phyloP scores from a whole-genome alignment of 2,329 filamentous ascomycete species.

The Aspergillus ibericus region DNA sequence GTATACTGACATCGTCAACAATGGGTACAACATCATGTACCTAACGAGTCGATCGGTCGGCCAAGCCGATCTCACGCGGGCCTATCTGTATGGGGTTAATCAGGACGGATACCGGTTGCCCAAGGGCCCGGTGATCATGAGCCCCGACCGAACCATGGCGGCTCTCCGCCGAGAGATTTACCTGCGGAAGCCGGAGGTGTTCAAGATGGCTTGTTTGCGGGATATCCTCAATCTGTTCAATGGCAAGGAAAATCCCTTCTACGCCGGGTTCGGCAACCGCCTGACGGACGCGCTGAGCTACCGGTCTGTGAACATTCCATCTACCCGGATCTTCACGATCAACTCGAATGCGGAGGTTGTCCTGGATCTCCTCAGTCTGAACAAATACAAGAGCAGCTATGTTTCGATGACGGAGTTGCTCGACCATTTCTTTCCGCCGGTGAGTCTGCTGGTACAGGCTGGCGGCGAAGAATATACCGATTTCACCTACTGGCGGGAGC shows the following conservation, averaged over 20 bases:
- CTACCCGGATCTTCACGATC: constrained; percentile 95
- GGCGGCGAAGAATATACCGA: constrained; percentile 95
- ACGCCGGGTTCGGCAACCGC: constrained; percentile 94
- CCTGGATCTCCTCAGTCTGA: constrained; percentile 82
- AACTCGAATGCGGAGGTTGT: constrained; percentile 97
- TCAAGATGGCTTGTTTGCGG: constrained; percentile 97
- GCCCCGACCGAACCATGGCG: constrained; percentile 91
- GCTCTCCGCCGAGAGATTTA: constrained; percentile 91
- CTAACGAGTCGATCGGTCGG: constrained; percentile 91
- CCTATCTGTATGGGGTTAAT: constrained; percentile 83
- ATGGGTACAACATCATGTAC: constrained; percentile 99
- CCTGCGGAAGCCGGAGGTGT: constrained; percentile 92
- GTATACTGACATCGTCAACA: constrained; percentile 90
- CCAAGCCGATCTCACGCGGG: constrained; percentile 84
- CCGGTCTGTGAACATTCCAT: constrained; percentile 91
- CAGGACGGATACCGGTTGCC: constrained; percentile 87
- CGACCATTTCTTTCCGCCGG: constrained; percentile 95
- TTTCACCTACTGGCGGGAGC: constrained; percentile 93
- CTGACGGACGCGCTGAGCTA: constrained; percentile 96
- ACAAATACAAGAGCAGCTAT: constrained; percentile 95
- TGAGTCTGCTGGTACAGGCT: constrained; percentile 79
- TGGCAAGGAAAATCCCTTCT: constrained; percentile 77
- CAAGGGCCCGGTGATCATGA: constrained; percentile 89
- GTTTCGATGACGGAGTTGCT: constrained; percentile 96
- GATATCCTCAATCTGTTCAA: constrained; percentile 91